phyloP scores from a whole-genome alignment of 2,329 filamentous ascomycete genomes.

The Calonectria pseudoreteaudii region DNA sequence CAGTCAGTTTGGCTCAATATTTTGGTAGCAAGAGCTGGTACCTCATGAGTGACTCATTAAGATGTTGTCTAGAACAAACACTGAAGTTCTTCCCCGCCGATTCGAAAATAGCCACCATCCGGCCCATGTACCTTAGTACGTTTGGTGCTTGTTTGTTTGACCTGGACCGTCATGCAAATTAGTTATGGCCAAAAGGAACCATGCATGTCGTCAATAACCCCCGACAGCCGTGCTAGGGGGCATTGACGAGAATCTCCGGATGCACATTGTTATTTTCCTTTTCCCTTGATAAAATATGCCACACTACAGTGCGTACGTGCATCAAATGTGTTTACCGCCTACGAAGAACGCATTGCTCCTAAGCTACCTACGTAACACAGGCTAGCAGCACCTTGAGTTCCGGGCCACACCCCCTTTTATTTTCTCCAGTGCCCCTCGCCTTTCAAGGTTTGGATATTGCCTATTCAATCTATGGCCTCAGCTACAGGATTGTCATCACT shows the following conservation, averaged over 20 bases:
- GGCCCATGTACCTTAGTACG: background rate
- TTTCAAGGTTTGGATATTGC: background rate
- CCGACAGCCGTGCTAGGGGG: background rate
- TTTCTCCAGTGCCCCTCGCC: background rate
- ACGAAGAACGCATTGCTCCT: constrained; percentile 6
- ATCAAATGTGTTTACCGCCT: constrained; percentile 20
- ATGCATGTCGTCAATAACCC: background rate
- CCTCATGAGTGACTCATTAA: background rate
- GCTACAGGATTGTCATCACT: constrained; percentile 12
- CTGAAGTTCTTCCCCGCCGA: background rate
- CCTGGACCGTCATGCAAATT: constrained; percentile 8
- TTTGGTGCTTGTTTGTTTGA: background rate
- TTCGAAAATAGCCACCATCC: background rate
- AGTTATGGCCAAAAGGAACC: constrained; percentile 10
- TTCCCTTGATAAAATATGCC: background rate
- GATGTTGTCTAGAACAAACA: background rate
- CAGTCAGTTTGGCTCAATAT: background rate
- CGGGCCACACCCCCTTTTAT: constrained; percentile 21
- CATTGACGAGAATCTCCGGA: background rate
- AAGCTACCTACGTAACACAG: constrained; percentile 11
- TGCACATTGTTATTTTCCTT: background rate
- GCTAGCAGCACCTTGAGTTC: constrained; percentile 19
- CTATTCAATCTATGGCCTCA: background rate
- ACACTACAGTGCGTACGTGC: background rate
- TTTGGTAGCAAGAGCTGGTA: background rate